Percentiles rank a stretch among this genome's conserved stretches.
Conservation (phyloP, 371 early-diverging fungal species). For the Apophysomyces variabilis region DNA sequence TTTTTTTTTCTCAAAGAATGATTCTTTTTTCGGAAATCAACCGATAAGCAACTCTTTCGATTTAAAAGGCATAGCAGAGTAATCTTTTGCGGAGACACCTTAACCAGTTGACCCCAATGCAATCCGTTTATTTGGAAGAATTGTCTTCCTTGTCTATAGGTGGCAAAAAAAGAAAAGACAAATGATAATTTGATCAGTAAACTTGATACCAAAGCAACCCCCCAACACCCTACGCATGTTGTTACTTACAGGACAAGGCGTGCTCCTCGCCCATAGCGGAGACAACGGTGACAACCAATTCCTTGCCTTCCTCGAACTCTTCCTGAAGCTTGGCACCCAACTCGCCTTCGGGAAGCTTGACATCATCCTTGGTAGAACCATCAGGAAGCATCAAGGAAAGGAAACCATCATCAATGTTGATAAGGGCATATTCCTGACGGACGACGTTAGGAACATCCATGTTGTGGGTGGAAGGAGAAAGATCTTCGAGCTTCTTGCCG, state of each 20-base stretch:
- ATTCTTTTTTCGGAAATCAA: constrained; percentile 7
- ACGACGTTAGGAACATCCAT: constrained; percentile 97
- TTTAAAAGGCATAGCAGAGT: constrained; percentile 13
- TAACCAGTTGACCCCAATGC: constrained; percentile 8
- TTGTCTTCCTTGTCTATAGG: constrained; percentile 42
- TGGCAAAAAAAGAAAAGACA: not conserved
- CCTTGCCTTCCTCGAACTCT: constrained; percentile 85
- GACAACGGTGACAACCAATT: constrained; percentile 85
- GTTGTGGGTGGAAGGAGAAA: constrained; percentile 99
- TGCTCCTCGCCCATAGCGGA: constrained; percentile 96
- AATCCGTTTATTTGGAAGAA: constrained; percentile 29
- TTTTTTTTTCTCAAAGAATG: not conserved
- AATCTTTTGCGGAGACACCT: not conserved
- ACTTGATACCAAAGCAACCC: not conserved
- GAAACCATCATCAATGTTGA: constrained; percentile 94
- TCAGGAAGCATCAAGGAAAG: constrained; percentile 82
- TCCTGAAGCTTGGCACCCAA: constrained; percentile 76
- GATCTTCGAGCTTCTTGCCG: constrained; percentile 90
- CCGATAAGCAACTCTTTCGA: not conserved
- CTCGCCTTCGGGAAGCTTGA: constrained; percentile 90
- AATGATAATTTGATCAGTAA: not conserved
- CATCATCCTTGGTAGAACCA: constrained; percentile 93
- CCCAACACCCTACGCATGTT: not conserved
- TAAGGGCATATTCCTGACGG: constrained; percentile 84
- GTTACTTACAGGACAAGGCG: constrained; percentile 74